Conservation (phyloP, 2,329 filamentous ascomycete genomes). For the Sarocladiaceae sp. region DNA sequence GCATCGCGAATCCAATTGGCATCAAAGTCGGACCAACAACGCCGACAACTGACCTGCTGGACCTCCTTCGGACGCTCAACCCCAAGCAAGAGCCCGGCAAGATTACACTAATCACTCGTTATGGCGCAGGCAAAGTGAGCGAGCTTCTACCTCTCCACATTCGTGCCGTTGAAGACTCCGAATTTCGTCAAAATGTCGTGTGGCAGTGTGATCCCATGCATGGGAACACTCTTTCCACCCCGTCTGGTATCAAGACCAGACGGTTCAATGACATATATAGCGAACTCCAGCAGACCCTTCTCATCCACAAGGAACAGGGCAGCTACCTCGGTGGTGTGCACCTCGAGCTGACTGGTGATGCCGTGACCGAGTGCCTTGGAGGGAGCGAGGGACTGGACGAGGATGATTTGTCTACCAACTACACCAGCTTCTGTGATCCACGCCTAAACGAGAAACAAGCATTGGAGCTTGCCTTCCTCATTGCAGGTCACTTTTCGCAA, state of each 20-base stretch:
- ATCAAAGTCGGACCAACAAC: constrained; percentile 94
- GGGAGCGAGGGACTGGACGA: constrained; percentile 84
- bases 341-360: constrained; percentile 90
- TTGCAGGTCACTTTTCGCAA: constrained; percentile 71
- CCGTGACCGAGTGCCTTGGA: constrained; percentile 92
- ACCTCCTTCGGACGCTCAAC: constrained; percentile 81
- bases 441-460: constrained; percentile 97
- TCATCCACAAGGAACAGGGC: constrained; percentile 76
- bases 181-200: constrained; percentile 63
- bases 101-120: constrained; percentile 93
- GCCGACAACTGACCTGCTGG: constrained; percentile 67
- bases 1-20: constrained; percentile 91
- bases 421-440: constrained; percentile 95
- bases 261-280: constrained; percentile 86
- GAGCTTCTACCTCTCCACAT: constrained; percentile 80
- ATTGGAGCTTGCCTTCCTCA: constrained; percentile 86
- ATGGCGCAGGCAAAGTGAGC: constrained; percentile 75
- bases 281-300: constrained; percentile 78
- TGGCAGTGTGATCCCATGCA: constrained; percentile 99
- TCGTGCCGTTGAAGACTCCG: constrained; percentile 77
- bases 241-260: constrained; percentile 82
- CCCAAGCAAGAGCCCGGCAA: constrained; percentile 80
- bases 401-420: constrained; percentile 83
- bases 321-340: constrained; percentile 93
- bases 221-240: constrained; percentile 69